A percentile compares a stretch with the other conserved stretches of the same genome.
Evolutionary conservation across 495 filamentous ascomycete species (phyloP).

Genomic region (Penicillium argentinense): DNA sequence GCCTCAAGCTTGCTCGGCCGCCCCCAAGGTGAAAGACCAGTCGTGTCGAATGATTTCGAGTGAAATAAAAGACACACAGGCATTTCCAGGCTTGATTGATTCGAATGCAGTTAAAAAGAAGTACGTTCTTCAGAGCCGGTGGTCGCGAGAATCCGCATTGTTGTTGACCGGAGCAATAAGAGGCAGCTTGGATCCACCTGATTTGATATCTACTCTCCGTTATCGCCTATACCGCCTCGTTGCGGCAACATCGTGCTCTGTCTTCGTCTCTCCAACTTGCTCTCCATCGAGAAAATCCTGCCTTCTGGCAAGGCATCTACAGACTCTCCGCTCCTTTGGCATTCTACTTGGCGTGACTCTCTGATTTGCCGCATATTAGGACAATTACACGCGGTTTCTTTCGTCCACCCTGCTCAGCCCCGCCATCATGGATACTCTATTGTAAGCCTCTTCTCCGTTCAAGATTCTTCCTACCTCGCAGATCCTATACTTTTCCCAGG

Average conservation of each 20-base stretch:
- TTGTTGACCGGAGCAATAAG: no score
- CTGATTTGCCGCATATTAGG: not conserved
- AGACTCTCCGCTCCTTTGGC: not conserved
- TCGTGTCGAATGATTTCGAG: no score
- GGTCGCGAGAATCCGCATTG: no score
- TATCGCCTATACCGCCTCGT: conserved; percentile 21
- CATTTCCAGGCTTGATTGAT: no score
- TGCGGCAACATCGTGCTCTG: conserved; percentile 2
- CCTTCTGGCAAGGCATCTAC: not conserved
- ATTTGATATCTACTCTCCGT: conserved; percentile 22
- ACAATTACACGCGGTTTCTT: not conserved
- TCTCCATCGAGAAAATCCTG: not conserved
- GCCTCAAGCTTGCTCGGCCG: conserved; percentile 22
- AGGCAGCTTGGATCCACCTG: conserved; percentile 9
- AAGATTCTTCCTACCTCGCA: no score
- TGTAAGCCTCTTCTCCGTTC: conserved; percentile 55
- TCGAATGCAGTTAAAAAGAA: no score
- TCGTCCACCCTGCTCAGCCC: conserved; percentile 11
- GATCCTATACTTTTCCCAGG: no score
- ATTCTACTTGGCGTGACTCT: not conserved
- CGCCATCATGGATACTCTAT: conserved; percentile 70
- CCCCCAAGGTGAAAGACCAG: no score
- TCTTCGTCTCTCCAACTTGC: conserved; percentile 2
- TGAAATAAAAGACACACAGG: not conserved
- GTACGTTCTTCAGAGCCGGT: no score